Base-by-base conservation (phyloP, 2,329 filamentous ascomycete genomes). In the Fusarium newnesense region DNA sequence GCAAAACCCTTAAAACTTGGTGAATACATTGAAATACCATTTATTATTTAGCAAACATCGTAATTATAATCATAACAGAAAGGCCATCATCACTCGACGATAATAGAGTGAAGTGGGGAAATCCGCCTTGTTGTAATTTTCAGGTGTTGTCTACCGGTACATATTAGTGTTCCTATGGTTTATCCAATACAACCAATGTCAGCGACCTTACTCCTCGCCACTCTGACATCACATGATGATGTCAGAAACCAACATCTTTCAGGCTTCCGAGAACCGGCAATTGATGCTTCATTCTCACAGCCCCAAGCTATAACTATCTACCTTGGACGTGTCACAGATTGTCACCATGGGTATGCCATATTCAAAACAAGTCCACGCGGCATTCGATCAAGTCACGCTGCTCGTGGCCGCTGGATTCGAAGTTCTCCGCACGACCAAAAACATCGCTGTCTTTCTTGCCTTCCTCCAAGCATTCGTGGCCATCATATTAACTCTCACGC, bases 391-490 rank as follows among this genome's bases (percentile, higher is more conserved):
- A 37, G 65, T 68, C 18, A 68, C 65, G 5, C 65, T 64, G 0
- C 43, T 68, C 3, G 65, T 68, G 4, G 65, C 64, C 9, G 65
- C 65, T 9, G 65, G 65, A 0, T 68, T 68, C 10, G 65, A 68
- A 50, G 65, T 68, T 3, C 64, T 68, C 13, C 12, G 53, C 53
- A 68, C 65, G 11, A 68, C 65, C 30, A 68, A 68, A 19, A 68
- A 68, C 7, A 68, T 68, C 7, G 65, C 65, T 0, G 60, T 68
- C 5, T 49, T 68, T 16, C 64, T 68, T 2, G 65, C 65, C 5
- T 34, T 67, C 4, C 47, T 68, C 2, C 65, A 68, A 37, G 57
- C 36, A 0, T 43, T 68, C 0, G 36, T 68, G 5, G 37, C 56
- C 1, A 34, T 68, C 19, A 32, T 68, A 30, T 39, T 68, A 4